A percentile compares a stretch with the other conserved stretches of the same genome.
These are phyloP conservation scores for Rachicladosporium sp. DNA, from an alignment of 2,329 filamentous ascomycete genomes.

Conservation along the genomic window DNA sequence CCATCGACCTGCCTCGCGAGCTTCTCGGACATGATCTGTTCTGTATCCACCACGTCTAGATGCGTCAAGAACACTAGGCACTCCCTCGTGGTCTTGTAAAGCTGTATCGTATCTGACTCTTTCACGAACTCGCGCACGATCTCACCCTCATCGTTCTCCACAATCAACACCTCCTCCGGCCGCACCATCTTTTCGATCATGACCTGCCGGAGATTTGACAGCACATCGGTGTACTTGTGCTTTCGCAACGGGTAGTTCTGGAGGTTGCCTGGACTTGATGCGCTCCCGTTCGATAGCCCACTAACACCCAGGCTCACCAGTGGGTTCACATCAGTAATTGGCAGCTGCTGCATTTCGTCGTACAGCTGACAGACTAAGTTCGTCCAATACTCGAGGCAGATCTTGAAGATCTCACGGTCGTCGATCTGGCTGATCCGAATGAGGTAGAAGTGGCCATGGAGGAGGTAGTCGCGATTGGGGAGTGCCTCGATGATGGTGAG, in stretches of 20 bases:
- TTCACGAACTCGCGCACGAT: constrained; percentile 99
- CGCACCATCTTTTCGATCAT: constrained; percentile 99
- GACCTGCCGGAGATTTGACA: constrained; percentile 86
- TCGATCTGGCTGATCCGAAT: constrained; percentile 98
- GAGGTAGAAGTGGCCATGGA: constrained; percentile 93
- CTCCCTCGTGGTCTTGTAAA: constrained; percentile 97
- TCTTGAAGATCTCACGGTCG: constrained; percentile 98
- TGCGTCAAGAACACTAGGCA: constrained; percentile 96
- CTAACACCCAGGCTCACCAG: constrained; percentile 65
- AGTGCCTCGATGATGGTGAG: constrained; percentile 89
- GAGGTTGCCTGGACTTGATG: constrained; percentile 71
- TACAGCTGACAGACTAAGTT: constrained; percentile 96
- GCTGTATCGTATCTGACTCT: constrained; percentile 95
- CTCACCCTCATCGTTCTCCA: constrained; percentile 99
- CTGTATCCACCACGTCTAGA: constrained; percentile 91
- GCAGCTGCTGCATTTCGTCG: constrained; percentile 95
- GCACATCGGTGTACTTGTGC: constrained; percentile 91
- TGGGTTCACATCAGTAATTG: constrained; percentile 85
- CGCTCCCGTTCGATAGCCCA: constrained; percentile 64
- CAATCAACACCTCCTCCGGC: constrained; percentile 92
- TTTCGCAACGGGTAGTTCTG: constrained; percentile 88
- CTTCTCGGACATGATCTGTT: constrained; percentile 99
- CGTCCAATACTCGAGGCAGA: constrained; percentile 97
- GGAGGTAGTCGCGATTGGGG: constrained; percentile 86
- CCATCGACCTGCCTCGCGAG: constrained; percentile 89